These are phyloP conservation scores for Fraxinus anomala DNA, from an alignment of 257 asterid species.

Conservation along the genomic window DNA sequence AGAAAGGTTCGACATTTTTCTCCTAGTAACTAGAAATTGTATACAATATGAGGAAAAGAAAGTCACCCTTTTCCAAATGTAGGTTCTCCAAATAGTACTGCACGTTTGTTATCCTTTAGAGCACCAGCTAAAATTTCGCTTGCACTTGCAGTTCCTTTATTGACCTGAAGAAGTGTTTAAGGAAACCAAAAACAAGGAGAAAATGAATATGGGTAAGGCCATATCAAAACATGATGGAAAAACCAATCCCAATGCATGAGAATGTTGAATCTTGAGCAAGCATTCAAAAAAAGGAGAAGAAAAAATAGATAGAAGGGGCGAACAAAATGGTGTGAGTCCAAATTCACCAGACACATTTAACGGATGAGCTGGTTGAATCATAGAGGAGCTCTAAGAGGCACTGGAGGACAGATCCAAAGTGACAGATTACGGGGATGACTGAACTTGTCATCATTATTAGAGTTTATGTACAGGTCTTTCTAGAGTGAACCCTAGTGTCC, in stretches of 20 bases:
- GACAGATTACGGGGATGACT: background rate
- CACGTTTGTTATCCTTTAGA: conserved; percentile 92
- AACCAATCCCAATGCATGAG: background rate
- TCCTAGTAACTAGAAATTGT: conserved; percentile 5
- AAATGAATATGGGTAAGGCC: background rate
- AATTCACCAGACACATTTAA: background rate
- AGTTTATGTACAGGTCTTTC: background rate
- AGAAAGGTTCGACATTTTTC: conserved; percentile 8
- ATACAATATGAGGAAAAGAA: background rate
- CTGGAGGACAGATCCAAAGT: background rate
- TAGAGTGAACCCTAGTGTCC: background rate
- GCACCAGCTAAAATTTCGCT: conserved; percentile 98
- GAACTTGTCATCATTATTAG: background rate
- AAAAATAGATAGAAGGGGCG: background rate
- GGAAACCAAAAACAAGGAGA: background rate
- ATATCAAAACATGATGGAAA: background rate
- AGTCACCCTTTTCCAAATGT: conserved; percentile 94
- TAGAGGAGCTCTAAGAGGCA: background rate
- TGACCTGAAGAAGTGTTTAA: conserved; percentile 53
- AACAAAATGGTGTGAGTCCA: background rate
- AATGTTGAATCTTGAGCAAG: background rate
- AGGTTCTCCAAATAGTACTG: conserved; percentile 82
- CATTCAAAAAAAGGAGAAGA: background rate
- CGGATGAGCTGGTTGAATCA: background rate
- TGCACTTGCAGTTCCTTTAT: conserved; percentile 98